Evolutionary conservation across 805 yeast species (phyloP).

Genomic region (Suhomyces sp.): DNA sequence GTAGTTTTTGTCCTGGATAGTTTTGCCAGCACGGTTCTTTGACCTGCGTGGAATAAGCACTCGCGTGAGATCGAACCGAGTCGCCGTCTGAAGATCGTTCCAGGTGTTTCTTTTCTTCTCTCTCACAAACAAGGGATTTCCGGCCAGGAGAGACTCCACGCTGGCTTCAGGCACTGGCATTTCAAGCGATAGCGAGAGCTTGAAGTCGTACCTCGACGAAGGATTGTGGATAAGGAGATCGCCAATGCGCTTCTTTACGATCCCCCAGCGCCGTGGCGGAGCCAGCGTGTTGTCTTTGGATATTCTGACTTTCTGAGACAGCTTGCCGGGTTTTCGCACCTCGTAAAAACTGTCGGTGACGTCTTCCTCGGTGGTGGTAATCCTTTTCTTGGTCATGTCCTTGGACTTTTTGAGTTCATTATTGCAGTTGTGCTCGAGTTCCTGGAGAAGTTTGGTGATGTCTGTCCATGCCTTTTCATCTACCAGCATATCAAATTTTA

Average conservation of each 20-base stretch:
- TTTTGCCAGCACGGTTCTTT: conserved; percentile 37
- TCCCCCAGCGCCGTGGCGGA: conserved; percentile 68
- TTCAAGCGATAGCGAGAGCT: conserved; percentile 76
- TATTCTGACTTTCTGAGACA: conserved; percentile 62
- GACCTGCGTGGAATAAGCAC: conserved; percentile 41
- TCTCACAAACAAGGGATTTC: conserved; percentile 55
- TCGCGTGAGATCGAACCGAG: conserved; percentile 69
- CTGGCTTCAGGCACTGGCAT: conserved; percentile 62
- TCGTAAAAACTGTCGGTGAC: conserved; percentile 61
- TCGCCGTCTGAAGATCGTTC: conserved; percentile 69
- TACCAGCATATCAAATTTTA: conserved; percentile 62
- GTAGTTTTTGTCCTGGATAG: conserved; percentile 32
- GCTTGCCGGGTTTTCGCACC: conserved; percentile 59
- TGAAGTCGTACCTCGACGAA: conserved; percentile 69
- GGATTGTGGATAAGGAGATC: conserved; percentile 74
- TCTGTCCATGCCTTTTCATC: conserved; percentile 61
- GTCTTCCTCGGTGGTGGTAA: conserved; percentile 59
- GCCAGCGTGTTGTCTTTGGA: conserved; percentile 56
- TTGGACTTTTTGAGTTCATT: conserved; percentile 29
- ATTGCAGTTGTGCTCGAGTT: conserved; percentile 50
- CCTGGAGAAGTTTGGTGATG: conserved; percentile 51
- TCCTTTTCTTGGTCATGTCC: conserved; percentile 40
- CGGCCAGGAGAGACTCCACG: conserved; percentile 48
- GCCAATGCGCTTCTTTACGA: conserved; percentile 71
- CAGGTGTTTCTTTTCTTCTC: conserved; percentile 72